Evolutionary conservation across 768 basidiomycete genomes (phyloP), one percentile per base, ranked within the genome.

Genomic region (Rhodocollybia butyracea): DNA sequence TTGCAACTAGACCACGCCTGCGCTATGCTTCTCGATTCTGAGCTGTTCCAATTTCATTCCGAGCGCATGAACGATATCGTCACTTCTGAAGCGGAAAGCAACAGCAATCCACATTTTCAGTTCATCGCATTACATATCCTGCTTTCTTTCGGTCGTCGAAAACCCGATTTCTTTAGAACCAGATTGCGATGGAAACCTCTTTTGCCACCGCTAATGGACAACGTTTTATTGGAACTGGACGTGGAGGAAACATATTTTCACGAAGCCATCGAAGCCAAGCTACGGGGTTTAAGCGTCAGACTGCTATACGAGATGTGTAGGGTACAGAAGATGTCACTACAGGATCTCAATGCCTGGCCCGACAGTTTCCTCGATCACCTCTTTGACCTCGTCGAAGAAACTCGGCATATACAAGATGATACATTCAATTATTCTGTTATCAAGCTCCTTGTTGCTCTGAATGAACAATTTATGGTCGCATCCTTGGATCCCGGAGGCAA

Each of bases 391-490:
- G 92, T 99, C 36, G 97, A 99, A 67, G 85, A 89, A 61, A 98
- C 97, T 0, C 78, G 91, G 43, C 80, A 88, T 59, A 84, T 91
- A 74, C 83, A 85, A 1, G 95, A 98, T 63, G 97, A 99, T 58
- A 83, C 86, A 0, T 88, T 98, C 71, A 98, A 98, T 64, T 98
- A 98, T 67, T 86, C 91, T 1, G 87, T 98, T 34, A 95, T 99
- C 68, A 95, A 95, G 66, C 78, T 98, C 31, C 85, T 98, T 58
- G 95, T 94, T 30, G 87, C 94, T 0, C 76, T 99, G 29, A 99
- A 98, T 64, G 96, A 99, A 67, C 95, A 98, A 70, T 99, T 96
- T 72, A 99, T 99, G 96, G 94, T 98, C 5, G 86, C 91, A 0
- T 82, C 84, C 68, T 58, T 50, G 59, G 61, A 27, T 56, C 5